A percentile compares a stretch with the other conserved stretches of the same genome.
These are phyloP conservation scores for Candida andamanensis DNA, from an alignment of 805 yeast genomes.

Conservation along the genomic window DNA sequence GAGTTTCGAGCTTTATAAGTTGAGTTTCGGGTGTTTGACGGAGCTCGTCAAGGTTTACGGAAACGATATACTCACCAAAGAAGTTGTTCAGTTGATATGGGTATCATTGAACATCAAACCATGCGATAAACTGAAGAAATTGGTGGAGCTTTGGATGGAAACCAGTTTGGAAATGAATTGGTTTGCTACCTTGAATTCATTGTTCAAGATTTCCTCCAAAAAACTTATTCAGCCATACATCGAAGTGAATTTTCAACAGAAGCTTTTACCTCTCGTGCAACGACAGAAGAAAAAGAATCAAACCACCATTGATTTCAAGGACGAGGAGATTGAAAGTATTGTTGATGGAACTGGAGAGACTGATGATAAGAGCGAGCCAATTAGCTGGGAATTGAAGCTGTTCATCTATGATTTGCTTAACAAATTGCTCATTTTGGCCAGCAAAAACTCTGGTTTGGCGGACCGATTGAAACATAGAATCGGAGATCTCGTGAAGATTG, in stretches of 20 bases:
- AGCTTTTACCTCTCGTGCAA: conserved; percentile 37
- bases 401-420: conserved; percentile 44
- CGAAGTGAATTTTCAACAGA: conserved; percentile 34
- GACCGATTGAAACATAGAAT: conserved; percentile 40
- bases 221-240: conserved; percentile 38
- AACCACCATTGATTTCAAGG: conserved; percentile 28
- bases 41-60: conserved; percentile 53
- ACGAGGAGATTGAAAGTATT: conserved; percentile 38
- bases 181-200: conserved; percentile 51
- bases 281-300: conserved; percentile 30
- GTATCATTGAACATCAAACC: conserved; percentile 46
- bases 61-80: conserved; percentile 38
- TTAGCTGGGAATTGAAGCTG: conserved; percentile 52
- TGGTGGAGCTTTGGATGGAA: conserved; percentile 59
- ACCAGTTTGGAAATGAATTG: conserved; percentile 45
- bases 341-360: conserved; percentile 30
- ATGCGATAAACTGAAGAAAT: conserved; percentile 37
- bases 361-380: conserved; percentile 47
- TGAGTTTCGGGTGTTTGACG: conserved; percentile 51
- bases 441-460: conserved; percentile 32
- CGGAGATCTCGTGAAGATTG: conserved; percentile 66
- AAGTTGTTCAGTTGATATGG: conserved; percentile 57
- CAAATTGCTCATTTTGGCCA: conserved; percentile 37
- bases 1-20: conserved; percentile 32
- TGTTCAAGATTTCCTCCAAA: conserved; percentile 42